phyloP scores from a whole-genome alignment of 129 eudicot species.

The Gnaphalium uliginosum region DNA sequence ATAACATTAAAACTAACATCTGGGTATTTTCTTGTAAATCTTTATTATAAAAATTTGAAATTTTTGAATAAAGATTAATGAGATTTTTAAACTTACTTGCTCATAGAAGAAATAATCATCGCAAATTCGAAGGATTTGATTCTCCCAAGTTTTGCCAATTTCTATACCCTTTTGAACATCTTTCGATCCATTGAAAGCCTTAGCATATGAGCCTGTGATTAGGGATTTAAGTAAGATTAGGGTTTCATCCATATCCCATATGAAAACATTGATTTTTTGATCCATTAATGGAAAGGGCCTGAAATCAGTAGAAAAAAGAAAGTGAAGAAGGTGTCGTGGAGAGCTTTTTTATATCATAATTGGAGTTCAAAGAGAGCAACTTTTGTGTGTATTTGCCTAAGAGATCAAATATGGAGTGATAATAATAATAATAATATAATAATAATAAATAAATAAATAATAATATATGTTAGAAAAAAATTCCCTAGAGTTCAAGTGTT shows the following conservation, averaged over 20 bases:
- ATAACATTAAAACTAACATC: too few relatives aligned
- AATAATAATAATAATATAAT: too few relatives aligned
- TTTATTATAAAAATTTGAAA: neutral
- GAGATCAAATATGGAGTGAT: slow-evolving; percentile 9
- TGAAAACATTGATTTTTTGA: slow-evolving; percentile 61
- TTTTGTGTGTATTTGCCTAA: neutral
- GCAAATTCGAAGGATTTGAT: slow-evolving; percentile 75
- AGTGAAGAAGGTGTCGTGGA: slow-evolving; percentile 14
- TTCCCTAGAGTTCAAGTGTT: neutral
- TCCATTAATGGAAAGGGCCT: slow-evolving; percentile 38
- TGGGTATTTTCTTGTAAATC: neutral
- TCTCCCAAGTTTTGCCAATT: slow-evolving; percentile 87
- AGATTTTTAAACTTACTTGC: slow-evolving; percentile 47
- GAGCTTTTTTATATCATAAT: slow-evolving; percentile 6
- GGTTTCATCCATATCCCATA: slow-evolving; percentile 99
- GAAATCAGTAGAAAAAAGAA: slow-evolving; percentile 10
- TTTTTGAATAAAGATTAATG: neutral
- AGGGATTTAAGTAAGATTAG: slow-evolving; percentile 87
- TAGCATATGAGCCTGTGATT: slow-evolving; percentile 73
- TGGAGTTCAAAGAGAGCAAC: slow-evolving; percentile 14
- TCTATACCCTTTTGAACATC: slow-evolving; percentile 73
- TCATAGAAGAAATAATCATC: slow-evolving; percentile 87
- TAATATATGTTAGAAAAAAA: neutral
- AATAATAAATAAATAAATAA: too few relatives aligned
- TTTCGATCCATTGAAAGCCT: slow-evolving; percentile 64